Conservation (phyloP, 257 asterid genomes). For the Jaltomata sinuosa region DNA sequence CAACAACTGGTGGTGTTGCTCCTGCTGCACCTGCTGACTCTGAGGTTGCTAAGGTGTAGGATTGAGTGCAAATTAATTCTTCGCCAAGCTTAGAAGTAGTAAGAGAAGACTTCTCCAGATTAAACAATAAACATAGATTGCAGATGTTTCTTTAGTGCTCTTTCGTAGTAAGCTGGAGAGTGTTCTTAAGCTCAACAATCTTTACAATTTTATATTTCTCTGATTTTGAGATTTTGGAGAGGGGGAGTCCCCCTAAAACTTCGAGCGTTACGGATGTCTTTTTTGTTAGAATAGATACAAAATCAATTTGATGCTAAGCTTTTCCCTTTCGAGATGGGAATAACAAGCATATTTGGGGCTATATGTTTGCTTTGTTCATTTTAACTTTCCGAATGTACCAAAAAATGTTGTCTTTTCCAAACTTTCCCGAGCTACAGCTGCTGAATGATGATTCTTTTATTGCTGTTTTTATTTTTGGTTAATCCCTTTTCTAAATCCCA, state of each 20-base stretch:
- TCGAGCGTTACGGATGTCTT: conserved; percentile 1
- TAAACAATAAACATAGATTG: conserved; percentile 31
- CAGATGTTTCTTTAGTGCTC: conserved; percentile 2
- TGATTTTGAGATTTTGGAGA: neutral
- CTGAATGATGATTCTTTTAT: neutral
- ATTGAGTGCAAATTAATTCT: neutral
- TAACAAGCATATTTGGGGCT: neutral
- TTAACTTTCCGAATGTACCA: neutral
- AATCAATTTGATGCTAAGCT: neutral
- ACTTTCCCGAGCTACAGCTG: neutral
- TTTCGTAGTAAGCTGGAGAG: conserved; percentile 13
- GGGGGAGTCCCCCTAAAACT: conserved; percentile 5
- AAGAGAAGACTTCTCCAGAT: conserved; percentile 11
- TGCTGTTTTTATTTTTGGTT: neutral
- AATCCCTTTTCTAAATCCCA: neutral
- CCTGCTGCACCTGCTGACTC: conserved; percentile 29
- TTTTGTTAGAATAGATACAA: conserved; percentile 6
- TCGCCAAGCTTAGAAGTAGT: neutral
- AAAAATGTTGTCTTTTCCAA: neutral
- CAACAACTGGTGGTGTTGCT: conserved; percentile 76
- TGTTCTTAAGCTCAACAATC: neutral
- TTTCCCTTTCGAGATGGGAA: neutral
- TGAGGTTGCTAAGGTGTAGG: conserved; percentile 37
- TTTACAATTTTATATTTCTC: conserved; percentile 1
- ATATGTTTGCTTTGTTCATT: neutral